phyloP scores from a whole-genome alignment of 305 asterid species.

The Fraxinus xanthoxyloides region DNA sequence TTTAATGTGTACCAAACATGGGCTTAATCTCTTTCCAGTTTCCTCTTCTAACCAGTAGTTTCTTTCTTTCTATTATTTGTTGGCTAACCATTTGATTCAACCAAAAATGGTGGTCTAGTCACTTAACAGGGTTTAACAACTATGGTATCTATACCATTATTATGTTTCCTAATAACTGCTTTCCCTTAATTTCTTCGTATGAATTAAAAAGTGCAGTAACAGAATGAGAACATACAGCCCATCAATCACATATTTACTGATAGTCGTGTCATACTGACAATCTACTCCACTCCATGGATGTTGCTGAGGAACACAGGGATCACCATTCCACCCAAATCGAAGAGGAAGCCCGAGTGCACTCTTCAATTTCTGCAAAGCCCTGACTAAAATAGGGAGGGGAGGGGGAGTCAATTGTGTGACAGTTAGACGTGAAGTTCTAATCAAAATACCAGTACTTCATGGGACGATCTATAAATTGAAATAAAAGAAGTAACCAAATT shows the following conservation, averaged over 20 bases:
- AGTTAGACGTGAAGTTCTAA: background rate
- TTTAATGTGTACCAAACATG: too few species aligned
- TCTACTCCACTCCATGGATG: conserved; percentile 98
- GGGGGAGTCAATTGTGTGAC: conserved; percentile 1
- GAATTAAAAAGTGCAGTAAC: conserved; percentile 11
- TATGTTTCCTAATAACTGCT: background rate
- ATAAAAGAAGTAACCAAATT: background rate
- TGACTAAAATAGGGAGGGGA: conserved; percentile 45
- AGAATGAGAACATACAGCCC: conserved; percentile 74
- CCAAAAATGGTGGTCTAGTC: conserved; percentile 6
- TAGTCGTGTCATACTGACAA: conserved; percentile 63
- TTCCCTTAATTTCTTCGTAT: background rate
- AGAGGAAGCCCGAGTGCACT: conserved; percentile 85
- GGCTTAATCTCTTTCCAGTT: background rate
- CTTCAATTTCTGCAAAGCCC: conserved; percentile 72
- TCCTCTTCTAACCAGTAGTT: conserved; percentile 1
- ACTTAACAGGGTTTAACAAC: background rate
- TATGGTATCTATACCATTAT: background rate
- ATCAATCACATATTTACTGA: conserved; percentile 81
- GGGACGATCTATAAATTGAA: background rate
- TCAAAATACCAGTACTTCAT: background rate
- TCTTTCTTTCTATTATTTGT: background rate
- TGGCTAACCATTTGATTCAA: background rate
- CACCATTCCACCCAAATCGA: conserved; percentile 98
- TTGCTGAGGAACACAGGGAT: conserved; percentile 94